These are phyloP conservation scores for Kregervanrija fluxuum DNA, from an alignment of 805 yeast genomes.

Conservation along the genomic window DNA sequence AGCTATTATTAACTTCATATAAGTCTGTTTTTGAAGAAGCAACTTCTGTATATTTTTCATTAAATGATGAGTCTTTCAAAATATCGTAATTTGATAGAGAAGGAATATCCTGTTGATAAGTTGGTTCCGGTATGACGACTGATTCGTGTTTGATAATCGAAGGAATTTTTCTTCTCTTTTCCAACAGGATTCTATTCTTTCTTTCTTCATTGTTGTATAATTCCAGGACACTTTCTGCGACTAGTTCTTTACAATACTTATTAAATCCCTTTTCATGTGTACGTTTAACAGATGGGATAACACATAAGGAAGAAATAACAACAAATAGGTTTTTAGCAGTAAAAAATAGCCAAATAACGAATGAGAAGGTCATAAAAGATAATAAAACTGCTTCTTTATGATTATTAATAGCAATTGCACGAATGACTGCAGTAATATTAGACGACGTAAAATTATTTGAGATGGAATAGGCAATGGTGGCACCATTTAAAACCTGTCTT, in stretches of 20 bases:
- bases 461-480: constrained; percentile 53
- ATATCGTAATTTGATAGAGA: too few species aligned
- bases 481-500: constrained; percentile 75
- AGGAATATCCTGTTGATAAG: too few species aligned
- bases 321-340: constrained; percentile 22
- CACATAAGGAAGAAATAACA: constrained; percentile 16
- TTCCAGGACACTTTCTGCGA: constrained; percentile 21
- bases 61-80: too few species aligned
- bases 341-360: constrained; percentile 67
- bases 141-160: constrained; percentile 17
- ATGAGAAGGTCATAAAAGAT: constrained; percentile 69
- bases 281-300: constrained; percentile 11
- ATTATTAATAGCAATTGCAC: constrained; percentile 52
- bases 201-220: constrained; percentile 21
- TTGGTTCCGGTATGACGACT: not conserved
- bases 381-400: constrained; percentile 62
- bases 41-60: too few species aligned
- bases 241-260: constrained; percentile 19
- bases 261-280: constrained; percentile 10
- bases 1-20: too few species aligned
- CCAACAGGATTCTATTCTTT: constrained; percentile 7
- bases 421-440: constrained; percentile 40
- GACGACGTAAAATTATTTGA: constrained; percentile 34
- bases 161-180: constrained; percentile 15
- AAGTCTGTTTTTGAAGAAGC: too few species aligned